Evolutionary conservation across 1,284 basidiomycete species (phyloP).

Genomic region (Cystobasidium sp.): DNA sequence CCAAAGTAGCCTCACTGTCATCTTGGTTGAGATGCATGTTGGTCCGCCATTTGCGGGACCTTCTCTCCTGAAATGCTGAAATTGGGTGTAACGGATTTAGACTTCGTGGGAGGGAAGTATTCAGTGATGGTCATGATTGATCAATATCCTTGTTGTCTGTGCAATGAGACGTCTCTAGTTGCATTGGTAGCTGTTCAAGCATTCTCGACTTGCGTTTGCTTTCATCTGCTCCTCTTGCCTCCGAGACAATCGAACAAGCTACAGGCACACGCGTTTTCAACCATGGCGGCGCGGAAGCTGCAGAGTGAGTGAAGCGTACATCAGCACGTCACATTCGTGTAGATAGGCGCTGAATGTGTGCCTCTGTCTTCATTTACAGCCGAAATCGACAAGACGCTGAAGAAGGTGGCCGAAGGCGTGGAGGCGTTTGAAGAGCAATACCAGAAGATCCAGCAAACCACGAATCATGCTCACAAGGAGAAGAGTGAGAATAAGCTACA

Average conservation of each 20-base stretch:
- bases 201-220: background rate
- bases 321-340: background rate
- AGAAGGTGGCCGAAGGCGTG: slow-evolving; percentile 90
- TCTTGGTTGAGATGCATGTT: too few relatives aligned
- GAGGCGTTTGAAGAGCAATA: slow-evolving; percentile 93
- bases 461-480: slow-evolving; percentile 95
- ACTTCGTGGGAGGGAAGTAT: too few relatives aligned
- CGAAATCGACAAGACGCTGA: slow-evolving; percentile 93
- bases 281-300: slow-evolving; percentile 54
- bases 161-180: too few relatives aligned
- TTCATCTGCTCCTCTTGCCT: slow-evolving; percentile 2
- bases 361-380: slow-evolving; percentile 5
- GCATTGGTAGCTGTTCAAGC: background rate
- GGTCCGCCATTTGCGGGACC: too few relatives aligned
- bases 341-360: background rate
- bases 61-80: too few relatives aligned
- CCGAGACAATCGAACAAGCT: slow-evolving; percentile 14
- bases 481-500: slow-evolving; percentile 31
- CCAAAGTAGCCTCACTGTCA: too few relatives aligned
- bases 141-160: background rate
- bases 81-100: too few relatives aligned
- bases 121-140: too few relatives aligned
- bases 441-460: slow-evolving; percentile 89
- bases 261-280: slow-evolving; percentile 23
- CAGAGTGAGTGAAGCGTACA: slow-evolving; percentile 47